Base-by-base conservation (phyloP, 768 basidiomycete genomes). In the Russula abietina region DNA sequence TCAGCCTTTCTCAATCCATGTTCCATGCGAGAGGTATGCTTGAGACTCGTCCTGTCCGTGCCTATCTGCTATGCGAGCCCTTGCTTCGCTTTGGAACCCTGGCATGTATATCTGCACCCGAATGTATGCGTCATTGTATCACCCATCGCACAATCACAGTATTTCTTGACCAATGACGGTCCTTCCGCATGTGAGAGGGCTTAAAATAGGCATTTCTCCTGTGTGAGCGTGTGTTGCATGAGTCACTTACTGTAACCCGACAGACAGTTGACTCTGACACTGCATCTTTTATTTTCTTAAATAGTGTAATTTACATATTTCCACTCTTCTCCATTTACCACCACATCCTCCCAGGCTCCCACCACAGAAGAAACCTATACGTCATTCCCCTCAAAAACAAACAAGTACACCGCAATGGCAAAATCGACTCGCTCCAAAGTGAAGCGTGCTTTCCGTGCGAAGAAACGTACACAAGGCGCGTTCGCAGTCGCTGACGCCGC, bases 381-480 rank as follows among this genome's bases (percentile, higher is more conserved):
- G 36, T 49, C 56, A 24, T 24, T 12, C 38, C 43, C 38, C 49
- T 28, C 58, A 45, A 52, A 32, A n/a, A 11, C 22, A 16, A 39
- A 5, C 12, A 16, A 39, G 38, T 3, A 26, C 9, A 5, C 36
- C 26, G 54, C 66, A 32, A 91, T 93, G 91, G 91, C 88, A 48
- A 93, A 93, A 79, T 91, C 89, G 49, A 80, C 83, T 45, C 79
- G 91, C 70, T 90, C 89, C 8, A 93, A 93, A 75, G 80, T 82
- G 53, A 93, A 93, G 71, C 87, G 91, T 33, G 75, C 81, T 16
- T 89, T 83, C 74, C 87, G 91, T 67, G 78, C 85, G 16, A 86
- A 88, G 69, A 93, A 93, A 73, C 84, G 91, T 62, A 81, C 86
- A 70, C 69, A 73, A 46, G 86, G 89, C 58, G 81, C 88, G 58